phyloP scores from a whole-genome alignment of 345 rosid genomes.

The Brassica incana region DNA sequence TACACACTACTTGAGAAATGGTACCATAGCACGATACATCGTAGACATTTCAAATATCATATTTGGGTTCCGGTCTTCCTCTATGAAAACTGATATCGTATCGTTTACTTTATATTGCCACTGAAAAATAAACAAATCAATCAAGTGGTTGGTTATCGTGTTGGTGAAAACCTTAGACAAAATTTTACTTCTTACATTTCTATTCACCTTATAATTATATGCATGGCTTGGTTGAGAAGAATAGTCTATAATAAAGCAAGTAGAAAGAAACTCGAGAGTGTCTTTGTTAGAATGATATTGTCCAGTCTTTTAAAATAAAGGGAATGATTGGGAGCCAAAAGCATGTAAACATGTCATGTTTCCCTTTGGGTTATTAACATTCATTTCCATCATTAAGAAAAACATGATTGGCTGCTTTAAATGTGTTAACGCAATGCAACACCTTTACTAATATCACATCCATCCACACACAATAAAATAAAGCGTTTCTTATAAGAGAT shows the following conservation, averaged over 20 bases:
- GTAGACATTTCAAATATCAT: neutral
- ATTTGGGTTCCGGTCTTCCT: neutral
- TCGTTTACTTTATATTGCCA: neutral
- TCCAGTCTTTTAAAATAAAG: constrained; percentile 29
- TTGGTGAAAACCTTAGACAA: neutral
- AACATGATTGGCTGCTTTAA: constrained; percentile 1
- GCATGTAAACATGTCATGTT: constrained; percentile 32
- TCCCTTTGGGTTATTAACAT: neutral
- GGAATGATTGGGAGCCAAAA: constrained; percentile 35
- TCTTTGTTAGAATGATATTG: constrained; percentile 33
- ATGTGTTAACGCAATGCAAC: neutral
- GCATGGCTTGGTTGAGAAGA: neutral
- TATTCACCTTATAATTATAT: neutral
- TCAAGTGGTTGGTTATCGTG: neutral
- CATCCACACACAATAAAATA: neutral
- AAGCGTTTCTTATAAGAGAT: neutral
- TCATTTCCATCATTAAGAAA: neutral
- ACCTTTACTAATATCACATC: neutral
- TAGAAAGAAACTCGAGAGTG: constrained; percentile 34
- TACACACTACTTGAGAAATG: neutral
- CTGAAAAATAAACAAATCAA: neutral
- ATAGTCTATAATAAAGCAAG: constrained; percentile 4
- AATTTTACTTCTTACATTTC: neutral
- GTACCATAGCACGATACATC: neutral
- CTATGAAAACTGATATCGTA: neutral